phyloP scores from a whole-genome alignment of 208 protist species.

The Acanthamoeba healyi region DNA sequence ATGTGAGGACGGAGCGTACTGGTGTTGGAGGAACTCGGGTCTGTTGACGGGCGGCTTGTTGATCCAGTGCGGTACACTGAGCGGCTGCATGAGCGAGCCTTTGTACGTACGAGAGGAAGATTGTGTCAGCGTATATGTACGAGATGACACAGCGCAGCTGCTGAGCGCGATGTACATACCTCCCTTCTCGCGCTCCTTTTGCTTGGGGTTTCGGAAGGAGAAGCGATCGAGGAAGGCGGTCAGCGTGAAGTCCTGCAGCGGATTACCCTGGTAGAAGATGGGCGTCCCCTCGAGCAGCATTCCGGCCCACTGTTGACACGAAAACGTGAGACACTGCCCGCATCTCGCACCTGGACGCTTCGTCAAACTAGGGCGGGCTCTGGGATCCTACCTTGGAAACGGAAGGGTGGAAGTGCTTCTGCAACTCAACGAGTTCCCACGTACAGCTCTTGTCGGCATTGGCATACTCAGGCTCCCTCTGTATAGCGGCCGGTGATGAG shows the following conservation, averaged over 20 bases:
- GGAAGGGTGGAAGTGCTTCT: slow-evolving; percentile 84
- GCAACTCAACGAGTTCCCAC: slow-evolving; percentile 80
- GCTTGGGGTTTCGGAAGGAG: slow-evolving; percentile 76
- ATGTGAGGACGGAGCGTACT: background rate
- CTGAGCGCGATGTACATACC: too few relatives aligned
- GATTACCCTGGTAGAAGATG: slow-evolving; percentile 79
- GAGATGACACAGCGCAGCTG: background rate
- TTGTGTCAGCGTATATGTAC: too few relatives aligned
- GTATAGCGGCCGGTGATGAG: too few relatives aligned
- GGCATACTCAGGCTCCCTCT: slow-evolving; percentile 79
- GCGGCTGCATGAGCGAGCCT: slow-evolving; percentile 75
- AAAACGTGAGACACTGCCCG: background rate
- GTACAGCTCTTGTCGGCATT: slow-evolving; percentile 73
- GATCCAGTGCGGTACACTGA: background rate
- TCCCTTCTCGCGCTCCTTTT: background rate
- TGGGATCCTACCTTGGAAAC: slow-evolving; percentile 59
- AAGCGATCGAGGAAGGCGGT: slow-evolving; percentile 80
- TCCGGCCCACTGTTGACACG: background rate
- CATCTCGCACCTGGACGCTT: background rate
- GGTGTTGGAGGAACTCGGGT: slow-evolving; percentile 20
- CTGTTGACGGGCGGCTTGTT: slow-evolving; percentile 63
- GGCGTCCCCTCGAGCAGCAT: slow-evolving; percentile 36
- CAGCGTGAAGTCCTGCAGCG: slow-evolving; percentile 81
- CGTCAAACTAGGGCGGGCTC: too few relatives aligned
- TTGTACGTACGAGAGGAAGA: background rate